phyloP scores from a whole-genome alignment of 345 rosid genomes.

The Gossypium sturtianum region DNA sequence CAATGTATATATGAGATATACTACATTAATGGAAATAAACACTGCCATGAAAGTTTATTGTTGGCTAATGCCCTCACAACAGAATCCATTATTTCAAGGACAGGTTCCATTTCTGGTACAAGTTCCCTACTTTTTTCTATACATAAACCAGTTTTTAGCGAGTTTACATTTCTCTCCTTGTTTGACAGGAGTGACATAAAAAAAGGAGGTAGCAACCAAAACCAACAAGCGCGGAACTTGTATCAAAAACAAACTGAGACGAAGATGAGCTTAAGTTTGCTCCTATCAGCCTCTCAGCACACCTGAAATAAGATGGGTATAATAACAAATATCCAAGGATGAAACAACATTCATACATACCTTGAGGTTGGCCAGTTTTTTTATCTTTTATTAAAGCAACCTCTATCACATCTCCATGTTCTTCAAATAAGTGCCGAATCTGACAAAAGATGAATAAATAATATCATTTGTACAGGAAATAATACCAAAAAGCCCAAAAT shows the following conservation, averaged over 20 bases:
- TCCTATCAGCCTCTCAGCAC: conserved; percentile 87
- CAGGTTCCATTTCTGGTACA: conserved; percentile 35
- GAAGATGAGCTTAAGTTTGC: conserved; percentile 76
- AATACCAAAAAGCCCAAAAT: neutral
- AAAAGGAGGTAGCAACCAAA: conserved; percentile 43
- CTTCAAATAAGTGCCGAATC: conserved; percentile 86
- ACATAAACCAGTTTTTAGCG: conserved; percentile 41
- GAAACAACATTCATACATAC: conserved; percentile 47
- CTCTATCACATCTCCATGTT: conserved; percentile 84
- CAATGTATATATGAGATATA: conserved; percentile 24
- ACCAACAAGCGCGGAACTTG: conserved; percentile 60
- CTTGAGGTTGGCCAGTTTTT: conserved; percentile 96
- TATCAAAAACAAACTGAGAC: conserved; percentile 69
- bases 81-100: conserved; percentile 45
- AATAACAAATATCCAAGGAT: conserved; percentile 33
- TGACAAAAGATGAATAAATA: conserved; percentile 25
- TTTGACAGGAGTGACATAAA: conserved; percentile 39
- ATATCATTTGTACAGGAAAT: conserved; percentile 4
- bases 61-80: conserved; percentile 40
- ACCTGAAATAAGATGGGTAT: conserved; percentile 64
- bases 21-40: conserved; percentile 28
- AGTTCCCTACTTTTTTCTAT: conserved; percentile 32
- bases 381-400: conserved; percentile 95
- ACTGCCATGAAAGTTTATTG: conserved; percentile 32
- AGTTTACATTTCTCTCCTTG: conserved; percentile 51